Conservation (phyloP, 306 rosid genomes). For the Cucurbita argyrosperma region DNA sequence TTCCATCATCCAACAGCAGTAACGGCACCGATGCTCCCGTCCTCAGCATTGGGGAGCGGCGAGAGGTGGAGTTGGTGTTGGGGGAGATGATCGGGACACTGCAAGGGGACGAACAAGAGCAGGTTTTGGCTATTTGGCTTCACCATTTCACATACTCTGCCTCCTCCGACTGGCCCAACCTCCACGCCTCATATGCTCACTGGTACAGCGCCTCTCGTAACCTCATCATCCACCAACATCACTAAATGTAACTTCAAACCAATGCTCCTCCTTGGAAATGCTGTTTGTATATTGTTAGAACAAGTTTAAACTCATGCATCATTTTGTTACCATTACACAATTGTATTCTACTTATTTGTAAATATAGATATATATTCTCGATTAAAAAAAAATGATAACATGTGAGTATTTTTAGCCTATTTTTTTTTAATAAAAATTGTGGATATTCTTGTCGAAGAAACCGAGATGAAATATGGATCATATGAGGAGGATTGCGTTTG, state of each 20-base stretch:
- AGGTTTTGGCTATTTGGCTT: slow-evolving; percentile 63
- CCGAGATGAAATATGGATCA: no score
- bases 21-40: slow-evolving; percentile 49
- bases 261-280: not conserved
- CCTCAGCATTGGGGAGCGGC: slow-evolving; percentile 31
- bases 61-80: slow-evolving; percentile 40
- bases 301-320: no score
- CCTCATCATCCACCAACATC: slow-evolving; percentile 22
- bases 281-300: not conserved
- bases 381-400: no score
- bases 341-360: no score
- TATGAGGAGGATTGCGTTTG: no score
- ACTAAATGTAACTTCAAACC: not conserved
- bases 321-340: no score
- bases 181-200: slow-evolving; percentile 42
- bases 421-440: no score
- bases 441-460: no score
- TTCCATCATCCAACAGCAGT: no score
- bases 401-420: no score
- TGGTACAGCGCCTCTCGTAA: slow-evolving; percentile 55
- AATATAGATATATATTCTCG: no score
- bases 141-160: slow-evolving; percentile 51
- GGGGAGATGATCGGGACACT: slow-evolving; percentile 35
- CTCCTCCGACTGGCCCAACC: slow-evolving; percentile 76
- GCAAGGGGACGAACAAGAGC: slow-evolving; percentile 39